These are phyloP conservation scores for Quercus parvula DNA, from an alignment of 306 rosid species.

Conservation along the genomic window DNA sequence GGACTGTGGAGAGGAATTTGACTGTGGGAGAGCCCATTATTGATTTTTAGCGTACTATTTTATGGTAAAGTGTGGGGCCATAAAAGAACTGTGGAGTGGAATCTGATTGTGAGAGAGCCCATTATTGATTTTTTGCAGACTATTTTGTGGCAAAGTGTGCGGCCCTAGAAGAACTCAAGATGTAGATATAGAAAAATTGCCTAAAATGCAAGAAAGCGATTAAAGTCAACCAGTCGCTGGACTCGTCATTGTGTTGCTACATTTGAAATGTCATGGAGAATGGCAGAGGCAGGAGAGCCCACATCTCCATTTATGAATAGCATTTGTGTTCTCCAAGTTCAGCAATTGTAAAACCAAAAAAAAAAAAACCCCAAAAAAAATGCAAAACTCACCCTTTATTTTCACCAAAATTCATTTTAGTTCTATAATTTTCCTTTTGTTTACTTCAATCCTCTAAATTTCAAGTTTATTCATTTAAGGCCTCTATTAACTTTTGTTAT, in stretches of 20 bases:
- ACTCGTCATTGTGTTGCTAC: neutral
- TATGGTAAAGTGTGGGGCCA: no score
- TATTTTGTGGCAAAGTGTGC: no score
- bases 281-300: slow-evolving; percentile 51
- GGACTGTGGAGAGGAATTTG: slow-evolving; percentile 91
- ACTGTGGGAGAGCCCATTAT: slow-evolving; percentile 91
- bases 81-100: slow-evolving; percentile 55
- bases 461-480: no score
- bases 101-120: slow-evolving; percentile 84
- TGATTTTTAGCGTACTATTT: slow-evolving; percentile 50
- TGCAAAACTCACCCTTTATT: no score
- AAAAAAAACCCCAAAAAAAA: no score
- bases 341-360: neutral
- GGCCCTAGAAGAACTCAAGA: slow-evolving; percentile 10
- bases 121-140: slow-evolving; percentile 72
- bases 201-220: neutral
- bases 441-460: no score
- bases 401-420: no score
- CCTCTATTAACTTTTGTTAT: no score
- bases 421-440: no score
- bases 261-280: slow-evolving; percentile 31
- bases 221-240: neutral
- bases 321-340: slow-evolving; percentile 8
- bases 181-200: neutral
- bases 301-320: slow-evolving; percentile 34